Evolutionary conservation across 2,329 filamentous ascomycete genomes (phyloP), one percentile per base, ranked within the genome.

Genomic region (Lachnellula subtilissima): DNA sequence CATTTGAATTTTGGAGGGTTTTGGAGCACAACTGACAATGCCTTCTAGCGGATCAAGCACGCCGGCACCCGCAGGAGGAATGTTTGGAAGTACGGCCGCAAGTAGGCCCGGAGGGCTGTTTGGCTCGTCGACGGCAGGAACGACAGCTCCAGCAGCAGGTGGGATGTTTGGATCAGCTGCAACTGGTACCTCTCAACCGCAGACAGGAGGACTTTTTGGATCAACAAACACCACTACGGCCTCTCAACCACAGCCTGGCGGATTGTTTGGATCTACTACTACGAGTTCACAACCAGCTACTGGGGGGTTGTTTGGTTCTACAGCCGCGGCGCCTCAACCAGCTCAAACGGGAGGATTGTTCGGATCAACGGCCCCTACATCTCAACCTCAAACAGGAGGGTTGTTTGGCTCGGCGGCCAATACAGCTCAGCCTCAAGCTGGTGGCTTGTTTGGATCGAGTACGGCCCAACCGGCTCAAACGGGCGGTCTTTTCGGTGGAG

Each of bases 251-350:
- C 59, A 61, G 49, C 37, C 59, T 48, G 61, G 63, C 35, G 66
- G 66, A 42, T 42, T 67, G 12, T 68, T 67, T 58, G 66, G 66
- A 32, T 61, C 65, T 14, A 53, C 64, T 22, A 58, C 62, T 54
- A 50, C 63, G 61, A 52, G 45, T 35, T 53, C 63, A 7, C 22
- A 47, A 19, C 57, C 64, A 12, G 55, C 58, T 32, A 52, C 60
- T 42, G 65, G 65, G 25, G 66, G 68, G n/a, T 54, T 73, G 11
- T 73, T 73, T 60, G 71, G 71, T 50, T 57, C 64, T 22, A 46
- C 60, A 12, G 45, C 64, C 14, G 50, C 64, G 17, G 56, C 61
- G 28, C 39, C 59, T 25, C 40, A 45, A 36, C 45, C 61, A 32
- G 56, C 65, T 49, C 52, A 59, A 32, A 49, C 57, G 19, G 65